These are phyloP conservation scores for Emmonsiellopsis sp. DNA, from an alignment of 2,329 filamentous ascomycete species.

Conservation along the genomic window DNA sequence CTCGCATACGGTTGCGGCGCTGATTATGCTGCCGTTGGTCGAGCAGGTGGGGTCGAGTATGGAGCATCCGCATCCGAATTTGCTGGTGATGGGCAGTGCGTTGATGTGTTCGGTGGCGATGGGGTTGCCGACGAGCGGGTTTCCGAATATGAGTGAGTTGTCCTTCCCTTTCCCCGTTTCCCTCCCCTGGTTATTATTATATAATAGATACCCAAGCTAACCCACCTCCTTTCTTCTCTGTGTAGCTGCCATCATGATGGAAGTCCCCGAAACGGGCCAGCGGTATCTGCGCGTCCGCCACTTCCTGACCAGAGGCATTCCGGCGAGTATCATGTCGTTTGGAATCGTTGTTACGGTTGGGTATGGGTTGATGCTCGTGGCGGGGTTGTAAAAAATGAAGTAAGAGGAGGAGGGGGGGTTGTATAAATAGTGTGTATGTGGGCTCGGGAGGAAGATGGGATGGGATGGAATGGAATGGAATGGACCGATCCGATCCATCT, in stretches of 20 bases:
- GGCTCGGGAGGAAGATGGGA: too few species aligned
- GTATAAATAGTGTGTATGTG: too few species aligned
- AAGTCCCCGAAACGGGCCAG: slow-evolving; percentile 81
- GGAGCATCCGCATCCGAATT: slow-evolving; percentile 82
- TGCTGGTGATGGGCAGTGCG: slow-evolving; percentile 89
- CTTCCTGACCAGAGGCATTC: slow-evolving; percentile 89
- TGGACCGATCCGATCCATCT: too few species aligned
- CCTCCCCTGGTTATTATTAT: neutral
- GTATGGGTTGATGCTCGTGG: slow-evolving; percentile 78
- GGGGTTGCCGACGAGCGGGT: slow-evolving; percentile 89
- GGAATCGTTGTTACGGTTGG: slow-evolving; percentile 77
- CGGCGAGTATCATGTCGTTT: slow-evolving; percentile 73
- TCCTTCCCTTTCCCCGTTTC: slow-evolving; percentile 4
- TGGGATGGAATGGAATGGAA: too few species aligned
- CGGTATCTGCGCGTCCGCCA: slow-evolving; percentile 87
- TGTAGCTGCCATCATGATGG: slow-evolving; percentile 95
- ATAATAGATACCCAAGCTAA: neutral
- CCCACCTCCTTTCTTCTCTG: slow-evolving; percentile 11
- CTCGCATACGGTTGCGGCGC: slow-evolving; percentile 87
- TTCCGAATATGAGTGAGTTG: slow-evolving; percentile 97
- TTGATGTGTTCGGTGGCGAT: slow-evolving; percentile 98
- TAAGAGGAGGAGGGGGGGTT: too few species aligned
- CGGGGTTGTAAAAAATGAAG: slow-evolving; percentile 44
- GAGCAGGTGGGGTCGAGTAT: slow-evolving; percentile 75
- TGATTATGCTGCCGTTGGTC: slow-evolving; percentile 90